phyloP scores from a whole-genome alignment of 2,329 filamentous ascomycete species.

The Lecanicillium sp. region DNA sequence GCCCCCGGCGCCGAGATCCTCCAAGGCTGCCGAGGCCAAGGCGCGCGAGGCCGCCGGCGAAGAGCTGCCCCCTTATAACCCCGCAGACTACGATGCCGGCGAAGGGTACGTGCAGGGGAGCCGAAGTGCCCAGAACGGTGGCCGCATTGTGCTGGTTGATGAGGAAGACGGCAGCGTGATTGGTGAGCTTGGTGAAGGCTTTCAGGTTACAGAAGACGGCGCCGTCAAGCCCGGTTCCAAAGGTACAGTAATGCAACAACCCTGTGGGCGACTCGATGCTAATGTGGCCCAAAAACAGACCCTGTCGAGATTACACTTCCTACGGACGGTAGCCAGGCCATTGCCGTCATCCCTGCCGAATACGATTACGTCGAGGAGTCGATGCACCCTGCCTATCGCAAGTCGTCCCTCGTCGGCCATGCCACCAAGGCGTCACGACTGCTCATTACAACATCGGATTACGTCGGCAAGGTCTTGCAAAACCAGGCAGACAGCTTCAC shows the following conservation, averaged over 20 bases:
- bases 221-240: constrained; percentile 81
- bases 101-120: constrained; percentile 66
- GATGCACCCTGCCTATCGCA: constrained; percentile 84
- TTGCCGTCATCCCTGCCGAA: constrained; percentile 57
- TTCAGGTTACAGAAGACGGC: constrained; percentile 70
- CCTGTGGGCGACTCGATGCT: no score
- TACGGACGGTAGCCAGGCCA: constrained; percentile 55
- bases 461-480: constrained; percentile 70
- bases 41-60: constrained; percentile 34
- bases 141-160: constrained; percentile 86
- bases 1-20: constrained; percentile 30
- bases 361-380: constrained; percentile 69
- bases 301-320: constrained; percentile 75
- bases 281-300: constrained; percentile 31
- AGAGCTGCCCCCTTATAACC: constrained; percentile 64
- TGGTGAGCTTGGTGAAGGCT: constrained; percentile 79
- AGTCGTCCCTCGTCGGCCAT: constrained; percentile 77
- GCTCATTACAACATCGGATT: constrained; percentile 79
- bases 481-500: constrained; percentile 74
- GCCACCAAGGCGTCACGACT: constrained; percentile 83
- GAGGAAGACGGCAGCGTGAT: constrained; percentile 95
- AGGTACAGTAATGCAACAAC: constrained; percentile 44
- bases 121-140: constrained; percentile 43
- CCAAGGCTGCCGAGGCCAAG: constrained; percentile 27
- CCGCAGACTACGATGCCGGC: constrained; percentile 69